These are phyloP conservation scores for Platanthera guangdongensis DNA, from an alignment of 106 monocot genomes.

Conservation along the genomic window DNA sequence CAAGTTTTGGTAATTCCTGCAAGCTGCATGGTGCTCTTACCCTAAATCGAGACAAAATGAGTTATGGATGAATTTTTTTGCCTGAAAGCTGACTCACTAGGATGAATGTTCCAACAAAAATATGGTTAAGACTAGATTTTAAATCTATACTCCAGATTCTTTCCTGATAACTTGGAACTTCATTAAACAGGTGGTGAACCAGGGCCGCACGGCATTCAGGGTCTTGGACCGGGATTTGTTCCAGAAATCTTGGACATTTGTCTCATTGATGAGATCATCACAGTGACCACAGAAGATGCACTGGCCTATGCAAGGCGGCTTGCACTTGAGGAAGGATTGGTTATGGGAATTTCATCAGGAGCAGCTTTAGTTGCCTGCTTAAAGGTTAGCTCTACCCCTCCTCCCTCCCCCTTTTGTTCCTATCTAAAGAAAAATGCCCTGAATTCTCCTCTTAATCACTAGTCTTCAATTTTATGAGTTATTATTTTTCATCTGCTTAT, in stretches of 20 bases:
- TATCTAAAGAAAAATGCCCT: neutral
- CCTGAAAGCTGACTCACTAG: no score
- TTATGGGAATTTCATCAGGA: constrained; percentile 89
- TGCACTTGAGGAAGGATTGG: constrained; percentile 74
- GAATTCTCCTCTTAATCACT: neutral
- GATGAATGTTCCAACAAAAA: no score
- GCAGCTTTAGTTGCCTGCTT: constrained; percentile 73
- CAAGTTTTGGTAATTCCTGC: no score
- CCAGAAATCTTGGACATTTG: constrained; percentile 48
- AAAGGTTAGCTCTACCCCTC: constrained; percentile 31
- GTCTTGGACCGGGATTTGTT: constrained; percentile 59
- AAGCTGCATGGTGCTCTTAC: no score
- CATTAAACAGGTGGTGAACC: constrained; percentile 42
- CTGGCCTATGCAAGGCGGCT: constrained; percentile 59
- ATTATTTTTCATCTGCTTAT: neutral
- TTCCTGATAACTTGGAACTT: no score
- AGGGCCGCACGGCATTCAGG: constrained; percentile 69
- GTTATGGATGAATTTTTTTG: no score
- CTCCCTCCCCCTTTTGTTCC: no score
- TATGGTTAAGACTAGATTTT: no score
- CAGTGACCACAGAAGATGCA: constrained; percentile 57
- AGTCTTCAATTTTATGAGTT: neutral
- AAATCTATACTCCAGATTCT: no score
- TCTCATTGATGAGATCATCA: constrained; percentile 54
- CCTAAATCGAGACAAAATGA: no score